These are phyloP conservation scores for Penicillium glabrum DNA, from an alignment of 2,329 filamentous ascomycete genomes.

Conservation along the genomic window DNA sequence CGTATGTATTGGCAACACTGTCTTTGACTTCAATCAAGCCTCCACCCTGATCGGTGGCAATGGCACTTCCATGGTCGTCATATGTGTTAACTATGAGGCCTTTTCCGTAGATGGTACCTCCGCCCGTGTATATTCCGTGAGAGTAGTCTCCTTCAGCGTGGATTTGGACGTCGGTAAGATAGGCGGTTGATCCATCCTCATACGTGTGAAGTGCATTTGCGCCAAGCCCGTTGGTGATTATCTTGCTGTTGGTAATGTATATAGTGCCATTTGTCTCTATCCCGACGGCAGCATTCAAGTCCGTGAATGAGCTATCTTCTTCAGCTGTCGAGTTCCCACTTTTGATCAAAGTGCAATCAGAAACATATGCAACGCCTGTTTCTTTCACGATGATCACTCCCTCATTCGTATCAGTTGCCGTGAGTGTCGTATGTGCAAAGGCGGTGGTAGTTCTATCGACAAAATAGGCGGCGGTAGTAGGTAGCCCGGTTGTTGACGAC, in stretches of 20 bases:
- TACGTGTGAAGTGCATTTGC: slow-evolving; percentile 4
- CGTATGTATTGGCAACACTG: neutral
- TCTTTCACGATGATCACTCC: slow-evolving; percentile 4
- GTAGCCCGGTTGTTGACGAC: neutral
- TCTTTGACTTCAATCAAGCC: slow-evolving; percentile 3
- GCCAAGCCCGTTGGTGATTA: neutral
- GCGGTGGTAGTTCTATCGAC: neutral
- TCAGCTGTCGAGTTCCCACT: neutral
- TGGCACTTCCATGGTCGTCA: slow-evolving; percentile 2
- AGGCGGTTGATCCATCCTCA: neutral
- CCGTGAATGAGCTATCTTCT: slow-evolving; percentile 1
- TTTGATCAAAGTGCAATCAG: neutral
- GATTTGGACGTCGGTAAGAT: neutral
- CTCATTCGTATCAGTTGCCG: neutral
- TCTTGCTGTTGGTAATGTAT: slow-evolving; percentile 1
- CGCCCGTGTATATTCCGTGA: slow-evolving; percentile 4
- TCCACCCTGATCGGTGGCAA: slow-evolving; percentile 3
- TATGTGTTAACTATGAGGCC: neutral
- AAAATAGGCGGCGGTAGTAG: slow-evolving; percentile 1
- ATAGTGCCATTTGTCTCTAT: slow-evolving; percentile 4
- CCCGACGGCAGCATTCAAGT: slow-evolving; percentile 7
- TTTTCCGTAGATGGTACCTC: slow-evolving; percentile 1
- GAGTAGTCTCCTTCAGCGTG: slow-evolving; percentile 1
- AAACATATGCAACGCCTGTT: neutral
- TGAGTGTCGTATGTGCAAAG: neutral